A percentile compares a stretch with the other conserved stretches of the same genome.
phyloP scores from a whole-genome alignment of 2,329 filamentous ascomycete species.

The Alternaria tenuissima region DNA sequence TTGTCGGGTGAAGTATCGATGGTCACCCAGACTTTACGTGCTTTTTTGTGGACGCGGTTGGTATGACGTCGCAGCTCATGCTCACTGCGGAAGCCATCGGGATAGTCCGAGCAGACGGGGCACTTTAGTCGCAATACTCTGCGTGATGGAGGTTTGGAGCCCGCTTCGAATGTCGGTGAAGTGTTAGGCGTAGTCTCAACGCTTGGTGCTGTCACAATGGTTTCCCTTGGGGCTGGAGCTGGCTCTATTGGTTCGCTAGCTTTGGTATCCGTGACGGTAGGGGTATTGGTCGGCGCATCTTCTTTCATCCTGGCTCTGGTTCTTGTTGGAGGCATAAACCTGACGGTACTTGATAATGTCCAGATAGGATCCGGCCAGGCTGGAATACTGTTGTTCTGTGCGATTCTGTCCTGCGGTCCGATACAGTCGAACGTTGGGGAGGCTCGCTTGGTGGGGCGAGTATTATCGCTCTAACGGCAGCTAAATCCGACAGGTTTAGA shows the following conservation, averaged over 20 bases:
- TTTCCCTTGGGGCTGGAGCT: constrained; percentile 38
- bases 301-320: constrained; percentile 48
- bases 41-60: constrained; percentile 70
- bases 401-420: constrained; percentile 20
- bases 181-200: constrained; percentile 39
- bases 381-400: constrained; percentile 19
- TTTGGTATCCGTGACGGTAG: constrained; percentile 30
- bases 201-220: constrained; percentile 39
- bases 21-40: constrained; percentile 70
- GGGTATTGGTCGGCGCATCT: constrained; percentile 31
- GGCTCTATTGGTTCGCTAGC: constrained; percentile 37
- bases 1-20: constrained; percentile 67
- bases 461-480: constrained; percentile 37
- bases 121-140: constrained; percentile 60
- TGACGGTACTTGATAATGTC: constrained; percentile 6
- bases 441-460: constrained; percentile 42
- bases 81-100: constrained; percentile 82
- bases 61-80: constrained; percentile 70
- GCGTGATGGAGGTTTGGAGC: constrained; percentile 42
- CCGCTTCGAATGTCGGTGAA: constrained; percentile 42
- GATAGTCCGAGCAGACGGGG: constrained; percentile 72
- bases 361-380: constrained; percentile 21
- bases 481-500: constrained; percentile 34
- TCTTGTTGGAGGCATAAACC: constrained; percentile 47
- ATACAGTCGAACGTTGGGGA: constrained; percentile 31